Evolutionary conservation across 495 filamentous ascomycete species (phyloP).

Genomic region (Xylaria cubensis): DNA sequence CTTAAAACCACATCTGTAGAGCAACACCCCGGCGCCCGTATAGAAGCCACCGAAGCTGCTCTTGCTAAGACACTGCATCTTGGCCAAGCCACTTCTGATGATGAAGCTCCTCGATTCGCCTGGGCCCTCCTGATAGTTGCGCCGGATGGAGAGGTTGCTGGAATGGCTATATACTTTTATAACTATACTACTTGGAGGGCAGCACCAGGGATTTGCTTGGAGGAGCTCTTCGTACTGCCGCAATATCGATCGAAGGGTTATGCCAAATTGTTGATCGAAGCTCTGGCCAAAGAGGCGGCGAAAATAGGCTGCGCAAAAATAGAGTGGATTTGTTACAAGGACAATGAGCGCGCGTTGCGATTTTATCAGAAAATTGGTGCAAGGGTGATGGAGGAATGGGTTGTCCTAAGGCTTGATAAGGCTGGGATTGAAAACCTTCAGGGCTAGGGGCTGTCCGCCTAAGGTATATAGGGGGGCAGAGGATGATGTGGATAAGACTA

Average conservation of each 20-base stretch:
- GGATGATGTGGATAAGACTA: background rate
- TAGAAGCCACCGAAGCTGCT: background rate
- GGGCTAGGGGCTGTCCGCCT: background rate
- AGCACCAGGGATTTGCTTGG: background rate
- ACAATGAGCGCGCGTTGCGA: background rate
- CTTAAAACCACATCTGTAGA: background rate
- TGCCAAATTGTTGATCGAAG: background rate
- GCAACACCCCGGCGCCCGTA: background rate
- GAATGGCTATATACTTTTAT: background rate
- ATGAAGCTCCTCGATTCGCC: background rate
- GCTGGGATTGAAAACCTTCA: background rate
- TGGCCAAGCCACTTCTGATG: background rate
- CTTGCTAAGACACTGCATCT: background rate
- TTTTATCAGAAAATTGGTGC: background rate
- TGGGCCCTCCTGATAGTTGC: background rate
- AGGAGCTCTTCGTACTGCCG: background rate
- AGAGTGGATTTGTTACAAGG: background rate
- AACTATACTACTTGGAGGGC: background rate
- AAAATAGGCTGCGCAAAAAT: background rate
- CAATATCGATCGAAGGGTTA: background rate
- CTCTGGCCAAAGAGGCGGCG: background rate
- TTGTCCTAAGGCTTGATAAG: background rate
- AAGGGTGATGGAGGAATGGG: background rate
- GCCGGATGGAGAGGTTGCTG: background rate
- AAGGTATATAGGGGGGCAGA: background rate